Base-by-base conservation (phyloP, 192 early-diverging fungal genomes). In the Umbelopsis vinacea region DNA sequence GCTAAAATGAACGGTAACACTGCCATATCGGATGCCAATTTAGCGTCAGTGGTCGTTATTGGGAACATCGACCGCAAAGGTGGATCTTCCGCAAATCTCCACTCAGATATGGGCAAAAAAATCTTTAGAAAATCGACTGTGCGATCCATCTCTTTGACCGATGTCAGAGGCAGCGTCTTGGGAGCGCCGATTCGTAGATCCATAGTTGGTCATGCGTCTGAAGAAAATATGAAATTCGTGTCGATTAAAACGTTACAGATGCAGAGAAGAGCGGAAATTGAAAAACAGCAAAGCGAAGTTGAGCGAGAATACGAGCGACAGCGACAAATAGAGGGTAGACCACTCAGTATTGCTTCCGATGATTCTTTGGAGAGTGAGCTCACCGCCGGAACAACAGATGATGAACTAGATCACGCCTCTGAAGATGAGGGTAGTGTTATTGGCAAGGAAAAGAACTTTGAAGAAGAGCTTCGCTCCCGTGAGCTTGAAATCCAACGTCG, bases 41-140 rank as follows among this genome's bases (percentile, higher is more conserved):
- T 46, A 0, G 74, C 78, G 14, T 74, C 78, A 48, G 68, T 80
- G 23, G 74, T 80, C n/a, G 78, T 80, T 4, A 73, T 80, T 52
- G 78, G 78, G 0, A 80, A 70, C 37, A 29, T 76, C 1, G 67
- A 52, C 23, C 66, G 52, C 24, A 46, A 68, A 47, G 46, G 45
- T 26, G 35, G 50, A 4, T 22, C 45, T 33, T 66, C 71, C 1
- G 12, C 29, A 8, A 19, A 63, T 5, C 4, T 63, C 19, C 24
- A 19, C 0, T 14, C 29, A 5, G 29, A 63, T 21, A 1, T 21
- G 33, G 26, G 0, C 0, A 63, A 37, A 3, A 29, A 63, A 37
- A 35, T 29, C 5, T 63, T 63, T 19, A 33, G 57, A 12, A 54
- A 24, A 54, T 12, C 22, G 14, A 35, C 3, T 14, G 37, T 37